Evolutionary conservation across 768 basidiomycete genomes (phyloP).

Genomic region (Coprinopsis cinerea): DNA sequence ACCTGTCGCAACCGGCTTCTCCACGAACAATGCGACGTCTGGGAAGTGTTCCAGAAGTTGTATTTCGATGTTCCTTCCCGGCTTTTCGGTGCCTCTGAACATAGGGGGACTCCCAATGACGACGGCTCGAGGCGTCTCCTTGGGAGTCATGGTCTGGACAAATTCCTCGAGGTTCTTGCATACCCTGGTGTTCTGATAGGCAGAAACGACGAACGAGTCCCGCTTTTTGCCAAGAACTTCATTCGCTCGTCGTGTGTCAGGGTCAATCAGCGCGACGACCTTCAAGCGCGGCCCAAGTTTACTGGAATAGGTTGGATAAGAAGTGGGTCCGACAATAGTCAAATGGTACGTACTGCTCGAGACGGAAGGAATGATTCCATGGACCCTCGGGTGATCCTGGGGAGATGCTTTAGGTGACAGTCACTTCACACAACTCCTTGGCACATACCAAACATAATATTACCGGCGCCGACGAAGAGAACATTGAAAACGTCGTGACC

Average conservation of each 20-base stretch:
- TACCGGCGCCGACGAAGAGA: slow-evolving; percentile 91
- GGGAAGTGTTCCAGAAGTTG: slow-evolving; percentile 87
- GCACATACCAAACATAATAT: slow-evolving; percentile 93
- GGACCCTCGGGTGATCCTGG: slow-evolving; percentile 83
- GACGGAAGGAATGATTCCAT: slow-evolving; percentile 90
- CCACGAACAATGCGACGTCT: slow-evolving; percentile 82
- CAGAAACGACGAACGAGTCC: slow-evolving; percentile 87
- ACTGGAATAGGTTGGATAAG: slow-evolving; percentile 30
- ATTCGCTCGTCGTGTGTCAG: slow-evolving; percentile 73
- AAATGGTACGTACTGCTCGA: slow-evolving; percentile 63
- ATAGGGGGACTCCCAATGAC: slow-evolving; percentile 91
- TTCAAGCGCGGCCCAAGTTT: slow-evolving; percentile 96
- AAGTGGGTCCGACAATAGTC: slow-evolving; percentile 4
- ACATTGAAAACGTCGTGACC: slow-evolving; percentile 84
- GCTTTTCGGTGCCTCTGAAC: slow-evolving; percentile 75
- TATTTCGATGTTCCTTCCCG: slow-evolving; percentile 80
- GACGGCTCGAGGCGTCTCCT: slow-evolving; percentile 71
- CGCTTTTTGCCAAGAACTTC: slow-evolving; percentile 84
- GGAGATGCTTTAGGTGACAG: slow-evolving; percentile 1
- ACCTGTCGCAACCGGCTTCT: slow-evolving; percentile 89
- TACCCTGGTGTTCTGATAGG: slow-evolving; percentile 83
- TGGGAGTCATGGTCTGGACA: slow-evolving; percentile 57
- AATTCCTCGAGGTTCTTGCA: slow-evolving; percentile 87
- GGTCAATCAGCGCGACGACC: slow-evolving; percentile 92
- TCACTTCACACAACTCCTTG: too few relatives aligned